A percentile compares a stretch with the other conserved stretches of the same genome.
These are phyloP conservation scores for Caryopteris hybrid DNA, from an alignment of 305 asterid species.

Conservation along the genomic window DNA sequence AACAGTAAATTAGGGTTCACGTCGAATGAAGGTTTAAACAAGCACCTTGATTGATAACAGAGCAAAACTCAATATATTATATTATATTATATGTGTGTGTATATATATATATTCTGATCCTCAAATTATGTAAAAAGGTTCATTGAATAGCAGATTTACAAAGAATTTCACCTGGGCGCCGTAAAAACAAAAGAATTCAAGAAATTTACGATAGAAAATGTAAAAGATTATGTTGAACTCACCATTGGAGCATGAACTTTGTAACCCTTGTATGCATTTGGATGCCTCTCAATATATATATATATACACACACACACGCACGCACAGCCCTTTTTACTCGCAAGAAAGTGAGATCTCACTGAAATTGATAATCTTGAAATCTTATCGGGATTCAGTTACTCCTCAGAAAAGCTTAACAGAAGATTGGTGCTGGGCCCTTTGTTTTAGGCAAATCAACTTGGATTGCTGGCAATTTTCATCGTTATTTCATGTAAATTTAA, in stretches of 20 bases:
- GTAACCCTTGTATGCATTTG: slow-evolving; percentile 57
- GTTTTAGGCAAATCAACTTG: too few relatives aligned
- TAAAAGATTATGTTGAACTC: slow-evolving; percentile 26
- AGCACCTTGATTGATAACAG: not conserved
- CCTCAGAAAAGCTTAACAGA: too few relatives aligned
- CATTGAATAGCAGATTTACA: slow-evolving; percentile 22
- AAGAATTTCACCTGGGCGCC: slow-evolving; percentile 24
- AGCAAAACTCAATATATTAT: slow-evolving; percentile 14
- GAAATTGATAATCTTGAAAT: slow-evolving; percentile 17
- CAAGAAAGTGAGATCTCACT: slow-evolving; percentile 37
- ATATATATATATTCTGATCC: too few relatives aligned
- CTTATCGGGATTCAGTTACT: too few relatives aligned
- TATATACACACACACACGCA: slow-evolving; percentile 40
- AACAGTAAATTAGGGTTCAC: too few relatives aligned
- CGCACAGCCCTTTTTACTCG: slow-evolving; percentile 15
- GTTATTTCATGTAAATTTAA: too few relatives aligned
- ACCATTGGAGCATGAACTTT: slow-evolving; percentile 77
- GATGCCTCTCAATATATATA: slow-evolving; percentile 57
- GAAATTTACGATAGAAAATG: slow-evolving; percentile 8
- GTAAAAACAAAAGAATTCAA: slow-evolving; percentile 18
- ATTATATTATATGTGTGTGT: too few relatives aligned
- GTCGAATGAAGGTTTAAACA: not conserved
- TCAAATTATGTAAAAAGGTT: slow-evolving; percentile 1
- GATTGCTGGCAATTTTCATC: too few relatives aligned
- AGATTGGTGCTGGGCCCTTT: too few relatives aligned